phyloP scores from a whole-genome alignment of 306 rosid species.

The Prunus armeniaca region DNA sequence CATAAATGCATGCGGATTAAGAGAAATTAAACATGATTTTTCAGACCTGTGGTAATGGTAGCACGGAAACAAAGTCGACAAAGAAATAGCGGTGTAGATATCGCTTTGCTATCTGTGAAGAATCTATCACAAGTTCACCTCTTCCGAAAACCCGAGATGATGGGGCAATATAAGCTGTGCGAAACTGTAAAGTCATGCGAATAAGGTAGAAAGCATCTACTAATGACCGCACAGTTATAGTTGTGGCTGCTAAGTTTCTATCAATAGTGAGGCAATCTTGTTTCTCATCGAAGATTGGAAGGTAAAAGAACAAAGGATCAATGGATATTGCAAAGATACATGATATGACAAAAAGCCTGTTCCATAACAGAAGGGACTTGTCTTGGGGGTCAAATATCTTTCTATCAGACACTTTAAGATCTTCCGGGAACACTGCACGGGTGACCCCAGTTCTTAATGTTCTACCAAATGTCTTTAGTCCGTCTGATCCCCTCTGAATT shows the following conservation, averaged over 20 bases:
- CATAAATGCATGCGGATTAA: no score
- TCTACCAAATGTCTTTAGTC: constrained; percentile 68
- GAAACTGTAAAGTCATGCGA: constrained; percentile 67
- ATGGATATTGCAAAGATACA: constrained; percentile 73
- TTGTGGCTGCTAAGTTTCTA: constrained; percentile 41
- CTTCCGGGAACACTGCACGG: constrained; percentile 69
- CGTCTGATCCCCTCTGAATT: constrained; percentile 65
- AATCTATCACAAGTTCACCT: constrained; percentile 94
- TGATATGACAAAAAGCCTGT: constrained; percentile 68
- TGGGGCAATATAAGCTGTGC: constrained; percentile 87
- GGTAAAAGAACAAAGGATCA: constrained; percentile 88
- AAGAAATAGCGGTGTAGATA: constrained; percentile 68
- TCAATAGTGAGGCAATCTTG: constrained; percentile 78
- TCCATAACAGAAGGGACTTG: constrained; percentile 75
- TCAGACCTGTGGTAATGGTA: constrained; percentile 90
- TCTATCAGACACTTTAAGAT: constrained; percentile 64
- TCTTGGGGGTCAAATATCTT: constrained; percentile 79
- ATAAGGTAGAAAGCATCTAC: constrained; percentile 62
- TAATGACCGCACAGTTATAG: constrained; percentile 44
- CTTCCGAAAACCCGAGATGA: constrained; percentile 91
- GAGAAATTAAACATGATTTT: constrained; percentile 11
- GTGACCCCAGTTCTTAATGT: constrained; percentile 60
- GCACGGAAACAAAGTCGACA: constrained; percentile 63
- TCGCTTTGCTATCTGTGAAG: constrained; percentile 66
- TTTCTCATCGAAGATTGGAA: constrained; percentile 65